Evolutionary conservation across 352 stramenopile species (phyloP), one percentile per base, ranked within the genome.

Genomic region (Blastocystis sp.): DNA sequence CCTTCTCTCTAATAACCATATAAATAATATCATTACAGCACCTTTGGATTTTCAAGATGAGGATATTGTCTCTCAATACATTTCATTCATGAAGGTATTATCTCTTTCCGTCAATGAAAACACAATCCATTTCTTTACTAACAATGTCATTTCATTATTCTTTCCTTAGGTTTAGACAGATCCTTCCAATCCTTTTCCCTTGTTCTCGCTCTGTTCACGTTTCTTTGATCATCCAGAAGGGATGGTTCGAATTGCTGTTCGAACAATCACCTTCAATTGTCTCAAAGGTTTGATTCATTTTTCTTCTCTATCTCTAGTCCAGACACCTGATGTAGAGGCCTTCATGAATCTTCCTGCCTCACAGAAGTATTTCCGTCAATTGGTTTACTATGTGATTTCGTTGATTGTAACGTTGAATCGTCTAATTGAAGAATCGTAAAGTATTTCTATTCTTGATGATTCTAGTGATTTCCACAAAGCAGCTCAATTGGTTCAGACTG

Each of bases 61-160:
- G 77, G 88, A 90, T 46, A 69, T 90, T 21, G 74, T 90, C 12
- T 88, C 81, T 11, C 88, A 90, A 37, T 88, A 88, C 54, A 88
- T 89, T 58, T 90, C 88, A 1, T 88, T 90, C 49, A 63, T 90
- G 56, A 89, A 89, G 66, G 58, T 80, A 19, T 67, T 90, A 12
- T 90, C 88, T n/a, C 78, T 90, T 11, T 37, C 54, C 21, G 58
- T 90, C 52, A 88, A 90, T 57, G 49, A 88, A 39, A 83, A 75
- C 11, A 90, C 88, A 11, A 88, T 90, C 27, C 78, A 87, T 37
- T 90, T 89, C 78, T 90, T 90, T 78, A 71, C 87, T 39, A 88
- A 88, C 71, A 74, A 89, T 6, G 49, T 74, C 32, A 11, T 58
- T 19, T 29, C 32, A 37, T 14, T 12, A 0, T 51, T 57, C 71